These are phyloP conservation scores for Pythium sp. DNA, from an alignment of 352 stramenopile genomes.

Conservation along the genomic window DNA sequence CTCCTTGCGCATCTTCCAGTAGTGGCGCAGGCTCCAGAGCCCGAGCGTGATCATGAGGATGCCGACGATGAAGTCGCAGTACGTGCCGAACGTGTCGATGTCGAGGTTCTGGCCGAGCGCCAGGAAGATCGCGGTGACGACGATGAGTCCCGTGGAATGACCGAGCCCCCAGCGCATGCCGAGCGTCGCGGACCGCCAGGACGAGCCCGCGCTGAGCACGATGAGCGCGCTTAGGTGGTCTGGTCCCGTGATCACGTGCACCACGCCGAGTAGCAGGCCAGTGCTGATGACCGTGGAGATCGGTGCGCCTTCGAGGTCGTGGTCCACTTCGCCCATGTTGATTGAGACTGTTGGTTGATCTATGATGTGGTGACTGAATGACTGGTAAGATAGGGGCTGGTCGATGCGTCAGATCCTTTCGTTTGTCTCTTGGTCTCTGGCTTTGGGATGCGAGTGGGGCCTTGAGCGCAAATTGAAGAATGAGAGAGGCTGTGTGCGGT, in stretches of 20 bases:
- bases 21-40: conserved; percentile 38
- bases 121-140: conserved; percentile 62
- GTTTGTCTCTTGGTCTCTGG: background rate
- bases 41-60: conserved; percentile 57
- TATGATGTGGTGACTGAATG: background rate
- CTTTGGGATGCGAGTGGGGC: background rate
- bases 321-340: conserved; percentile 36
- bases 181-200: conserved; percentile 64
- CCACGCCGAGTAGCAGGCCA: conserved; percentile 44
- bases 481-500: background rate
- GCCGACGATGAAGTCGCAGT: conserved; percentile 59
- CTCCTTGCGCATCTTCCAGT: conserved; percentile 36
- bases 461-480: background rate
- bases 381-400: background rate
- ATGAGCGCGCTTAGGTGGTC: conserved; percentile 88
- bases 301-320: conserved; percentile 30
- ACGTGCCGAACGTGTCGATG: conserved; percentile 38
- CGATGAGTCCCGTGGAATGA: conserved; percentile 76
- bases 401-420: background rate
- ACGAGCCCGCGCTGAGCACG: conserved; percentile 75
- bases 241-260: conserved; percentile 65
- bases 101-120: conserved; percentile 37
- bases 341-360: background rate
- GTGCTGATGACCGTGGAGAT: conserved; percentile 46
- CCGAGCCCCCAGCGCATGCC: conserved; percentile 85